Evolutionary conservation across 2,329 filamentous ascomycete species (phyloP), one percentile per base, ranked within the genome.

Genomic region (Curvularia sp.): DNA sequence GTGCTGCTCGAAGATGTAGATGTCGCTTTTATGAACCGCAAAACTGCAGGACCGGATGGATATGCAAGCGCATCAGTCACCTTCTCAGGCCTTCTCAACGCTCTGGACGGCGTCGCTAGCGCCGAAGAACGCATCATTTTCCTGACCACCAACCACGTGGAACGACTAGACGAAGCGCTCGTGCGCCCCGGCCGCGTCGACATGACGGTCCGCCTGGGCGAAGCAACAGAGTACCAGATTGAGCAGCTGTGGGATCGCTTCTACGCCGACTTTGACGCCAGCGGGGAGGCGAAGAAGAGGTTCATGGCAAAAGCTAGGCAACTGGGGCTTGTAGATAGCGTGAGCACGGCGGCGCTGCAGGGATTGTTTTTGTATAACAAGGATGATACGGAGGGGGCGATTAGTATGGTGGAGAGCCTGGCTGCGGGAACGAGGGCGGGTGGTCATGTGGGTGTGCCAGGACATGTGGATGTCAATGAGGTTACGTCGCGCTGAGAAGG

Each of bases 341-440:
- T 92, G 15, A 98, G 93, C 75, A 93, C 94, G 4, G 95, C 95
- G 28, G 92, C 93, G 22, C 87, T 99, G 30, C 95, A 99, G 78
- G 95, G 95, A 0, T 79, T 99, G 44, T 99, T 99, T 77, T 77
- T 98, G 75, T 96, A 96, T 76, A 96, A 98, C 79, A 99, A 99
- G 80, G 90, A 89, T 63, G 86, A 96, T 68, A 90, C 93, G 82
- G 84, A 93, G 65, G 93, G 94, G 1, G 94, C 94, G 13, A 93
- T 98, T 64, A 80, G 82, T 15, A 93, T 91, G 89, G 89, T 89
- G 1, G 88, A 91, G 61, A 86, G 84, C 1, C 78, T 92, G 65
- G 70, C 70, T 59, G 69, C 69, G 57, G 67, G 67, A 56, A 66
- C 64, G 55, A 64, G 64, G 56, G 67, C 58, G 39, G 64, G 67